Evolutionary conservation across 2,329 filamentous ascomycete species (phyloP).

Genomic region (Beauveria australis): DNA sequence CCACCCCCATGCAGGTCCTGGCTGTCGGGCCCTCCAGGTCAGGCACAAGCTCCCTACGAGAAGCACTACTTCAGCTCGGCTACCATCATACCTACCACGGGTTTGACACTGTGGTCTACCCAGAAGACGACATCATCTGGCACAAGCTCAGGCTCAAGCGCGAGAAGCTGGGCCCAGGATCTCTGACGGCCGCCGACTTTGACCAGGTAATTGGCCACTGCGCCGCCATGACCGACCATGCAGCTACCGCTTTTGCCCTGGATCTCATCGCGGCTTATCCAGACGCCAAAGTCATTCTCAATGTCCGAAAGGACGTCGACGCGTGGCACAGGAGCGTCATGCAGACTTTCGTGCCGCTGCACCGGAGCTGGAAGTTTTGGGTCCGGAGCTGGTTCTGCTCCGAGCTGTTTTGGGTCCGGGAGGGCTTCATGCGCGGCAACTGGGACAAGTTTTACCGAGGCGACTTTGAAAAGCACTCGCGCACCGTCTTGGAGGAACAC

Average conservation of each 20-base stretch:
- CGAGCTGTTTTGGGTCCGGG: conserved; percentile 23
- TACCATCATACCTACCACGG: conserved; percentile 8
- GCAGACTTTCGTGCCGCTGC: conserved; percentile 14
- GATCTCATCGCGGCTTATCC: conserved; percentile 13
- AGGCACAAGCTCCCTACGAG: conserved; percentile 6
- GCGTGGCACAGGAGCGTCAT: conserved; percentile 28
- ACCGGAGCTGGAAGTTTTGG: background rate
- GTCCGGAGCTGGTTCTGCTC: conserved; percentile 20
- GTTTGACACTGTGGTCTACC: conserved; percentile 1
- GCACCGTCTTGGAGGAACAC: background rate
- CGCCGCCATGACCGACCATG: conserved; percentile 8
- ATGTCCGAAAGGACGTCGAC: conserved; percentile 27
- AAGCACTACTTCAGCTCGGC: conserved; percentile 7
- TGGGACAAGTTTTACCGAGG: background rate
- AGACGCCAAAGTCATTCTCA: conserved; percentile 38
- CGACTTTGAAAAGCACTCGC: background rate
- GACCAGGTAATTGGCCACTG: conserved; percentile 10
- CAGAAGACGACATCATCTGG: background rate
- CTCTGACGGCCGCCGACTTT: conserved; percentile 6
- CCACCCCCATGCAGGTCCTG: background rate
- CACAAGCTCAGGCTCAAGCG: background rate
- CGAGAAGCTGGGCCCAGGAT: background rate
- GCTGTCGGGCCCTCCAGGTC: conserved; percentile 9
- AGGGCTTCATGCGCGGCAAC: background rate
- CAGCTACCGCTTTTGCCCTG: conserved; percentile 10